Evolutionary conservation across 768 basidiomycete genomes (phyloP).

Genomic region (Udeniomyces megalosporus): DNA sequence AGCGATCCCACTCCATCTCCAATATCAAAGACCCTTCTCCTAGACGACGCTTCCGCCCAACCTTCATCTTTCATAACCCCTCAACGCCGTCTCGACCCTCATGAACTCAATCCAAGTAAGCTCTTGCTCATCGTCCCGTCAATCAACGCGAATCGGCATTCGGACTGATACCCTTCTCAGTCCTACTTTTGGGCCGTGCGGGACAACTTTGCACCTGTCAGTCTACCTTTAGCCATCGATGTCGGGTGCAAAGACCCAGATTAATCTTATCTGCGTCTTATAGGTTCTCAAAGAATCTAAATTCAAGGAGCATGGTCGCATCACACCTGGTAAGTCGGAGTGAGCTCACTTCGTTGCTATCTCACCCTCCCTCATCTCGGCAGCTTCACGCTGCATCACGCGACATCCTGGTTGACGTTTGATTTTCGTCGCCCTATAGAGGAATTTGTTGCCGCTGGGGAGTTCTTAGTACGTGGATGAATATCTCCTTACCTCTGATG

Average conservation of each 20-base stretch:
- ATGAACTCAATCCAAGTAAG: constrained; percentile 13
- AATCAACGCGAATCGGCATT: no score
- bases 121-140: no score
- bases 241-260: not conserved
- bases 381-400: not conserved
- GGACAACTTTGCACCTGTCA: constrained; percentile 57
- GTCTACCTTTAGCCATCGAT: not conserved
- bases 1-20: no score
- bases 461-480: constrained; percentile 44
- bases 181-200: constrained; percentile 86
- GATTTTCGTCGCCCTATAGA: constrained; percentile 38
- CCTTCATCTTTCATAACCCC: not conserved
- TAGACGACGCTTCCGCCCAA: not conserved
- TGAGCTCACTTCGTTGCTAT: not conserved
- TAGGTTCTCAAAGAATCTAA: constrained; percentile 95
- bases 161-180: constrained; percentile 31
- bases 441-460: constrained; percentile 96
- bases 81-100: not conserved
- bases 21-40: no score
- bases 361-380: not conserved
- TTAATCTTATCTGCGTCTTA: not conserved
- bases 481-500: no score
- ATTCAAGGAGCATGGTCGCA: constrained; percentile 95
- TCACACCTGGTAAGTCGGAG: constrained; percentile 56
- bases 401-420: not conserved